Evolutionary conservation across 1,139 yeast genomes (phyloP), one percentile per base, ranked within the genome.

Genomic region (Pichia sp.): DNA sequence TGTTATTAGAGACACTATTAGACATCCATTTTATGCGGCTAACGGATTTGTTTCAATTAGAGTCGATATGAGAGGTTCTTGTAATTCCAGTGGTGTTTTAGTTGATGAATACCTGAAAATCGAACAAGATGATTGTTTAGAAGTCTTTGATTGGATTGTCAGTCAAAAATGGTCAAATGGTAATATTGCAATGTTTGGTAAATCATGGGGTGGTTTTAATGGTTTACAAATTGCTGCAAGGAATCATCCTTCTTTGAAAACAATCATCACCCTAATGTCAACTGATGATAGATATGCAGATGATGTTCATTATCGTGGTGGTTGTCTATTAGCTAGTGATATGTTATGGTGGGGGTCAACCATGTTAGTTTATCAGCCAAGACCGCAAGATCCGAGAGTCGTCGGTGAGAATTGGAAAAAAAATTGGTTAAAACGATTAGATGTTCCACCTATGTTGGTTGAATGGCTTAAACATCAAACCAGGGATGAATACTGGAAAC

Each of bases 281-380:
- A 70, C 74, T 0, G 74, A 70, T 55, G 74, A 70, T 49, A 58
- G 73, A 55, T 70, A 70, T 54, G 56, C 71, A 4, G 74, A 70
- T 55, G 74, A 70, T 54, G 74, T 70, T 16, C 74, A 70, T 50
- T 70, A 70, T 49, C 61, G 73, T 43, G 74, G 74, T 42, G 74
- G 74, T 3, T 68, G 72, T 58, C 42, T 70, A 9, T 48, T 70
- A 42, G 73, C 72, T 1, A 62, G 68, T 2, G 73, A 70, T 55
- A 70, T 70, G 74, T 54, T 69, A 15, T 70, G 73, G 73, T 70
- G 74, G 74, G 74, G 71, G 3, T 67, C 72, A 7, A 70, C 74
- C 0, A 70, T 70, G 74, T 57, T 64, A 29, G 65, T 63, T 3
- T 70, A 69, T 47, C 68, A 67, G 34, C 71, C 72, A 40, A 61